A percentile compares a stretch with the other conserved stretches of the same genome.
These are phyloP conservation scores for Boletus pseudo-olivaceus DNA, from an alignment of 768 basidiomycete species.

Conservation along the genomic window DNA sequence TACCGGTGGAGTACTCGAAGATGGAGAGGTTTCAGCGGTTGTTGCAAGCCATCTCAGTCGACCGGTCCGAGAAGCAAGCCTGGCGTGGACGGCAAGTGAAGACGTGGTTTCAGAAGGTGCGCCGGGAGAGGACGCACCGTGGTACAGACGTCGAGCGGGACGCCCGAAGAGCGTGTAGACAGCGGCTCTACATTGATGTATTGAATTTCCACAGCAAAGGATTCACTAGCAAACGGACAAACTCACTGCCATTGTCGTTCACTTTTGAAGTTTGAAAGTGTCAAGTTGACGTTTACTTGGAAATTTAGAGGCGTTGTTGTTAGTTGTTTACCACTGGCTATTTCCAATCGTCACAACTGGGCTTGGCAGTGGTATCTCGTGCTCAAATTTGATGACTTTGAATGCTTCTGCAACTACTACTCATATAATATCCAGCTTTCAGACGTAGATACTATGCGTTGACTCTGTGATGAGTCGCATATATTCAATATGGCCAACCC, in stretches of 20 bases:
- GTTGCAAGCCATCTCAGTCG: slow-evolving; percentile 57
- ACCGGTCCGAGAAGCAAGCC: slow-evolving; percentile 26
- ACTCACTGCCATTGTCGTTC: slow-evolving; percentile 28
- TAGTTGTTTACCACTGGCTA: slow-evolving; percentile 1
- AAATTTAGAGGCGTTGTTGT: slow-evolving; percentile 25
- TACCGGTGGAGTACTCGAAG: slow-evolving; percentile 36
- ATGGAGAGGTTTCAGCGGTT: slow-evolving; percentile 41
- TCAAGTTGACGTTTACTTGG: slow-evolving; percentile 7
- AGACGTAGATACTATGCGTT: too few relatives aligned
- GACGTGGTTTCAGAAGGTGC: not conserved
- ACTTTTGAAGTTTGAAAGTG: slow-evolving; percentile 8
- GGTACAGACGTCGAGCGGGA: slow-evolving; percentile 14
- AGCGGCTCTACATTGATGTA: slow-evolving; percentile 18
- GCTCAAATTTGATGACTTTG: too few relatives aligned
- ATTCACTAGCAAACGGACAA: not conserved
- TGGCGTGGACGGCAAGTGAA: slow-evolving; percentile 6
- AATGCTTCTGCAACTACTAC: too few relatives aligned
- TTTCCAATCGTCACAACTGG: too few relatives aligned
- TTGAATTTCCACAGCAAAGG: not conserved
- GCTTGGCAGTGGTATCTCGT: too few relatives aligned
- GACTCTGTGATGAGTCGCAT: too few relatives aligned
- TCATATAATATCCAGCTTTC: too few relatives aligned
- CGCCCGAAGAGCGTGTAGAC: slow-evolving; percentile 15
- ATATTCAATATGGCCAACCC: too few relatives aligned
- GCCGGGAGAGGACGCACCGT: slow-evolving; percentile 5